A percentile compares a stretch with the other conserved stretches of the same genome.
phyloP scores from a whole-genome alignment of 768 basidiomycete species.

The Mrakia blollopis region DNA sequence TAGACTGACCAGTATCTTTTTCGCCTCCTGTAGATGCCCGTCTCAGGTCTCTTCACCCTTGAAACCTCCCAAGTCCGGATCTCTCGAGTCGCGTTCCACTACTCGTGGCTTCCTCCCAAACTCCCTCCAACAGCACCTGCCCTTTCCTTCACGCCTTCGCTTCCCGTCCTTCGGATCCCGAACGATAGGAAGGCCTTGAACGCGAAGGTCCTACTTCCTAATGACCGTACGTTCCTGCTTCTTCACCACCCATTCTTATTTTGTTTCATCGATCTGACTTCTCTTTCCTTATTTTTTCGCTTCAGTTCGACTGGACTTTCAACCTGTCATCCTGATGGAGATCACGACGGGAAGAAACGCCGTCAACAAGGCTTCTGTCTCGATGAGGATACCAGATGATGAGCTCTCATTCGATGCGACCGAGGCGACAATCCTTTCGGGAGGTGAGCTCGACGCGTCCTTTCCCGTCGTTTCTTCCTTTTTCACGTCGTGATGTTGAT shows the following conservation, averaged over 20 bases:
- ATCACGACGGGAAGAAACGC: conserved; percentile 38
- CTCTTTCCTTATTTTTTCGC: neutral
- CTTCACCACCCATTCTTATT: neutral
- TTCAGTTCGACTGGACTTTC: conserved; percentile 39
- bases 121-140: neutral
- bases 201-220: conserved; percentile 51
- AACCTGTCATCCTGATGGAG: conserved; percentile 38
- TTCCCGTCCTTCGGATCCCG: conserved; percentile 56
- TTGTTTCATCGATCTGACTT: neutral
- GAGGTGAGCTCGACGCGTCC: conserved; percentile 6
- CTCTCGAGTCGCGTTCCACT: conserved; percentile 62
- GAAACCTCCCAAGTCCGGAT: conserved; percentile 65
- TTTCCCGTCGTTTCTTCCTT: too few species aligned
- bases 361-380: conserved; percentile 34
- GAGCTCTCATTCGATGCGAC: conserved; percentile 18
- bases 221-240: conserved; percentile 37
- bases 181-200: conserved; percentile 60
- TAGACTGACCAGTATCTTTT: neutral
- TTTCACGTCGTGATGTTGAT: too few species aligned
- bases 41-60: conserved; percentile 62
- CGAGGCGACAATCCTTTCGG: conserved; percentile 1
- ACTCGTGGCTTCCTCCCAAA: conserved; percentile 42
- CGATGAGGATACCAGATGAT: neutral
- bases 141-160: neutral
- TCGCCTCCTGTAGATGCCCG: conserved; percentile 56